Conservation (phyloP, 2,329 filamentous ascomycete species). For the Ophiostoma ulmi region DNA sequence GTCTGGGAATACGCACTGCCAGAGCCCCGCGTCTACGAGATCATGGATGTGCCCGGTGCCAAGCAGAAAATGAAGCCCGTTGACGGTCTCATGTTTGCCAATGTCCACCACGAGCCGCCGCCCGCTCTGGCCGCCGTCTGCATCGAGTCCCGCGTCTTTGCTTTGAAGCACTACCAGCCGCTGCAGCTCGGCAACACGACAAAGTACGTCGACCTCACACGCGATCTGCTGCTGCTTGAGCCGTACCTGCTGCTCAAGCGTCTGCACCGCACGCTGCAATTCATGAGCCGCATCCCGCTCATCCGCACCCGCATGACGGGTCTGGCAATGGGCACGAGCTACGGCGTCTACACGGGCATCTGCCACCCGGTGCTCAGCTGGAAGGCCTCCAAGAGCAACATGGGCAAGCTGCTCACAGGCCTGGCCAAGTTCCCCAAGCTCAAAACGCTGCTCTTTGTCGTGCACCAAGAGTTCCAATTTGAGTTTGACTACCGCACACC, state of each 20-base stretch:
- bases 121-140: conserved; percentile 43
- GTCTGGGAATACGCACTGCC: conserved; percentile 45
- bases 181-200: conserved; percentile 43
- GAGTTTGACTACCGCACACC: conserved; percentile 36
- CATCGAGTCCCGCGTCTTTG: conserved; percentile 41
- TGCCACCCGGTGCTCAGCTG: conserved; percentile 44
- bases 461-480: conserved; percentile 47
- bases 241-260: conserved; percentile 46
- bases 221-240: conserved; percentile 45
- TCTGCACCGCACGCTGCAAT: conserved; percentile 43
- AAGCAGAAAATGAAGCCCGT: conserved; percentile 38
- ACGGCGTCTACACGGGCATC: conserved; percentile 43
- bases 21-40: conserved; percentile 43
- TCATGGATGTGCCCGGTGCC: conserved; percentile 43
- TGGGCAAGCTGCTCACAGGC: conserved; percentile 40
- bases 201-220: conserved; percentile 43
- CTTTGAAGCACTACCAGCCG: conserved; percentile 42
- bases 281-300: conserved; percentile 44
- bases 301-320: conserved; percentile 39
- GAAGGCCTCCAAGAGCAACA: conserved; percentile 42
- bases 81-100: conserved; percentile 45
- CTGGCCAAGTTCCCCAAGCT: conserved; percentile 40
- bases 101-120: conserved; percentile 43
- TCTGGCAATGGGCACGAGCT: conserved; percentile 44
- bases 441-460: conserved; percentile 41